A percentile compares a stretch with the other conserved stretches of the same genome.
Evolutionary conservation across 2,329 filamentous ascomycete species (phyloP).

Genomic region (Byssoonygena ceratinophila): DNA sequence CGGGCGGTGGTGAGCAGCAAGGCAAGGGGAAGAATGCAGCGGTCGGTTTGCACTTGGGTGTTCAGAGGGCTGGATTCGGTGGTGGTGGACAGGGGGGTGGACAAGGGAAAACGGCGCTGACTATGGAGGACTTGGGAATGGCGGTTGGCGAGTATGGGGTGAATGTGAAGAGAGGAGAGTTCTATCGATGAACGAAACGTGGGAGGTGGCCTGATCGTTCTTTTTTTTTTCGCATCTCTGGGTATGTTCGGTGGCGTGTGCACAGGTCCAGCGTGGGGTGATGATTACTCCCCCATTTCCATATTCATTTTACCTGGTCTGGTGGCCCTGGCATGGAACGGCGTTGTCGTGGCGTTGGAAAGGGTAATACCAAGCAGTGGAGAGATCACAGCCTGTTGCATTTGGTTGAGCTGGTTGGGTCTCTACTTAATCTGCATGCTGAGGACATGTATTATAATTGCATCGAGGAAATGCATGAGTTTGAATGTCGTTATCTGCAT

Average conservation of each 20-base stretch:
- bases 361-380: background rate
- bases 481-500: background rate
- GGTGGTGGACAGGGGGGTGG: slow-evolving; percentile 72
- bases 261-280: background rate
- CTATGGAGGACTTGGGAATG: slow-evolving; percentile 98
- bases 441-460: background rate
- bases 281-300: background rate
- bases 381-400: background rate
- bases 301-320: background rate
- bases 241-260: background rate
- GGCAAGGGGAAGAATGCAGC: slow-evolving; percentile 41
- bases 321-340: background rate
- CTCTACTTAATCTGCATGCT: background rate
- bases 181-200: slow-evolving; percentile 59
- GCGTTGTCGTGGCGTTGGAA: slow-evolving; percentile 1
- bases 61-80: slow-evolving; percentile 69
- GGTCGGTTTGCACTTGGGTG: slow-evolving; percentile 49
- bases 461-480: background rate
- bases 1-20: slow-evolving; percentile 36
- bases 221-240: background rate
- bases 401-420: background rate
- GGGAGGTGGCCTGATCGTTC: background rate
- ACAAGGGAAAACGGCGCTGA: slow-evolving; percentile 85
- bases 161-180: slow-evolving; percentile 94
- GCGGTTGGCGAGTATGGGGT: slow-evolving; percentile 96